Conservation (phyloP, 2,329 filamentous ascomycete genomes). For the Cladosporium colombiae region DNA sequence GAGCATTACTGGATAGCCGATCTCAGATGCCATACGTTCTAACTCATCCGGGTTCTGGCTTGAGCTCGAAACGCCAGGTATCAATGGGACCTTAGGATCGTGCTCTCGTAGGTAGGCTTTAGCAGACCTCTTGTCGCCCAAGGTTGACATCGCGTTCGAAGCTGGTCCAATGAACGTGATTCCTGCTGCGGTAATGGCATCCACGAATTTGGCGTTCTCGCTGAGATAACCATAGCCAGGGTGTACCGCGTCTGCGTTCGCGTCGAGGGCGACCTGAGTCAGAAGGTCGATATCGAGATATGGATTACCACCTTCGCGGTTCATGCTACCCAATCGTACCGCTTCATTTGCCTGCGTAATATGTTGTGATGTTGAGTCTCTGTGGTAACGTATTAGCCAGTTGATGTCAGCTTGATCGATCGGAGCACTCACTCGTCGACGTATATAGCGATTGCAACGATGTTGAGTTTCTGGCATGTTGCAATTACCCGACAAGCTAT, state of each 20-base stretch:
- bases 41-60: conserved; percentile 28
- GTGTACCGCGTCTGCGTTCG: conserved; percentile 34
- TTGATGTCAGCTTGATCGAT: not conserved
- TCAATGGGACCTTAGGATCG: conserved; percentile 33
- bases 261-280: conserved; percentile 30
- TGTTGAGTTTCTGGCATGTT: not conserved
- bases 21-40: conserved; percentile 28
- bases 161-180: conserved; percentile 40
- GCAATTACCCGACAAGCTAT: conserved; percentile 2
- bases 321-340: conserved; percentile 26
- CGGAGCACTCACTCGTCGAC: not conserved
- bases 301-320: not conserved
- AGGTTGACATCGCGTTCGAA: conserved; percentile 33
- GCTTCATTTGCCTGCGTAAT: conserved; percentile 39
- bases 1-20: conserved; percentile 46
- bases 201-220: conserved; percentile 39
- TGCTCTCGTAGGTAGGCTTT: conserved; percentile 32
- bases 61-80: not conserved
- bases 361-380: conserved; percentile 36
- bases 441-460: not conserved
- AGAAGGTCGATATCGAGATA: conserved; percentile 38
- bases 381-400: conserved; percentile 13
- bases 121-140: conserved; percentile 38
- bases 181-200: conserved; percentile 31
- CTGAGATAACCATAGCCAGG: conserved; percentile 42